Conservation (phyloP, 352 stramenopile genomes). For the Phytophthora hybrid region DNA sequence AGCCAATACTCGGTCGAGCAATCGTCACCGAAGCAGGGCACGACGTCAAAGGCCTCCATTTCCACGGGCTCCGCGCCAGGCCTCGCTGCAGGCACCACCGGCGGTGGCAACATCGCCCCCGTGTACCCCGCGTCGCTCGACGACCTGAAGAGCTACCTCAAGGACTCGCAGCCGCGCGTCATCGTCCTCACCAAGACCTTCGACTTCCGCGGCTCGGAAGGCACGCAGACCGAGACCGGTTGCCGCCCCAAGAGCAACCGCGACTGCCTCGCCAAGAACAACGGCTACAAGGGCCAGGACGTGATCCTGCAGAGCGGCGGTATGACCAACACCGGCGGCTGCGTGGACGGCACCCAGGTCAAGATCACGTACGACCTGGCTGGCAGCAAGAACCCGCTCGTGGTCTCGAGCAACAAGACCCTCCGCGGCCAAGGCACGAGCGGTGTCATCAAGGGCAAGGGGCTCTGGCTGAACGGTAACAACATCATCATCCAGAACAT, state of each 20-base stretch:
- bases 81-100: conserved; percentile 43
- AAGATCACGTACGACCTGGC: conserved; percentile 44
- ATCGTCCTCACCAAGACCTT: conserved; percentile 64
- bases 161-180: conserved; percentile 47
- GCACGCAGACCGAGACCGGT: conserved; percentile 52
- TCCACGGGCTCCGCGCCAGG: conserved; percentile 23
- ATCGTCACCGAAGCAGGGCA: neutral
- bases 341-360: conserved; percentile 36
- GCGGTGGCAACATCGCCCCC: conserved; percentile 45
- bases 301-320: conserved; percentile 62
- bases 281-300: conserved; percentile 61
- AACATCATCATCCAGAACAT: conserved; percentile 61
- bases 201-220: conserved; percentile 63
- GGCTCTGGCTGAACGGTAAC: conserved; percentile 43
- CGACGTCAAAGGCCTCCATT: conserved; percentile 1
- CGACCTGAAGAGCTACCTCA: conserved; percentile 57
- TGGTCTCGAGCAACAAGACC: conserved; percentile 54
- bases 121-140: conserved; percentile 52
- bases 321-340: conserved; percentile 63
- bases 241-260: conserved; percentile 53
- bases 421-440: conserved; percentile 49
- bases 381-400: conserved; percentile 37
- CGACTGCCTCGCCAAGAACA: conserved; percentile 60
- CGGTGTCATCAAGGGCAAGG: conserved; percentile 56
- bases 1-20: neutral